Conservation (phyloP, 805 yeast species). For the Cyberlindnera maclurae region DNA sequence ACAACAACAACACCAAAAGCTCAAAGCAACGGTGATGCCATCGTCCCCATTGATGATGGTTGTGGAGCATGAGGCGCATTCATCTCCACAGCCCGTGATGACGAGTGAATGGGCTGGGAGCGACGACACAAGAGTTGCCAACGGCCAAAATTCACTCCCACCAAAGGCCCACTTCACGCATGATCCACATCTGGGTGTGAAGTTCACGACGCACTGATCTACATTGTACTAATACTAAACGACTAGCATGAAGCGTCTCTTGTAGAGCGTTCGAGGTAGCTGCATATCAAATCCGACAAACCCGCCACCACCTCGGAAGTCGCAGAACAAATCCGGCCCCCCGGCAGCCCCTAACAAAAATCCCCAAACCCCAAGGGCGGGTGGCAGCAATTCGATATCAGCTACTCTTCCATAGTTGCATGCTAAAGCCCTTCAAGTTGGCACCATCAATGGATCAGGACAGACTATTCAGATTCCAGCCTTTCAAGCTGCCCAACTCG, state of each 20-base stretch:
- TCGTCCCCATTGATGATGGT: conserved; percentile 18
- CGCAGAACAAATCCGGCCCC: no score
- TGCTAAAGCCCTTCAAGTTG: conserved; percentile 9
- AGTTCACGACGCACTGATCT: conserved; percentile 1
- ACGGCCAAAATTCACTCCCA: conserved; percentile 8
- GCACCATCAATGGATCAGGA: conserved; percentile 29
- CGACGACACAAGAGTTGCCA: conserved; percentile 9
- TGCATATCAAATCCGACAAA: no score
- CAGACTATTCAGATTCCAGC: conserved; percentile 58
- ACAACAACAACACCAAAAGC: conserved; percentile 2
- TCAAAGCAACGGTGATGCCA: conserved; percentile 12
- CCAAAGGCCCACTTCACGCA: conserved; percentile 17
- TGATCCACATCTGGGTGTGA: conserved; percentile 10
- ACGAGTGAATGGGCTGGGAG: conserved; percentile 7
- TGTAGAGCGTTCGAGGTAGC: no score
- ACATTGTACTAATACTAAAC: not conserved
- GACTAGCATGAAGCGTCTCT: not conserved
- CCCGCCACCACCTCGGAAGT: no score
- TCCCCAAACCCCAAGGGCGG: no score
- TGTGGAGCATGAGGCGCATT: conserved; percentile 1
- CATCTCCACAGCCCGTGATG: conserved; percentile 12
- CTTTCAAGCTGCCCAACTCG: conserved; percentile 63
- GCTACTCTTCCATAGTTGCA: not conserved
- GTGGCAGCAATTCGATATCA: not conserved
- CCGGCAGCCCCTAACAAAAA: no score